Base-by-base conservation (phyloP, 2,329 filamentous ascomycete genomes). In the Zalaria obscura region DNA sequence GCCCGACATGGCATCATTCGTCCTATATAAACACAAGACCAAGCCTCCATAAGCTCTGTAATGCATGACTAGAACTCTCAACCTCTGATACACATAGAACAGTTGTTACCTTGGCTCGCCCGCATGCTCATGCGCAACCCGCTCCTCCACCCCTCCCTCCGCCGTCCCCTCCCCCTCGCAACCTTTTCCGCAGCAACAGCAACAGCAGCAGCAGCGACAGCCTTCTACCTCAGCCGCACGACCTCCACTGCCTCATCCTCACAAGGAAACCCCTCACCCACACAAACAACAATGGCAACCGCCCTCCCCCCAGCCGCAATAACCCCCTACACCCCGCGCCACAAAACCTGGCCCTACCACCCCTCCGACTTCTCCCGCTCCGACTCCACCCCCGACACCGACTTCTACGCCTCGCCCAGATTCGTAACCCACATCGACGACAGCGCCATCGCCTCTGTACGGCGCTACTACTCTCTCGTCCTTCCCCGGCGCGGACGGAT, bases 361-460 rank as follows among this genome's bases (percentile, higher is more conserved):
- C 44, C 52, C 5, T 50, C 48, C 25, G 65, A 67, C 42, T 67
- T 68, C 46, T 50, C 47, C 4, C 55, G 63, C 25, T 54, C 58
- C 36, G 64, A 68, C 38, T 50, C 59, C 10, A 54, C 50, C 3
- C 27, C 50, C 5, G 63, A 66, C 44, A 28, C 48, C 2, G 39
- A 48, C 3, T 68, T 67, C 50, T 67, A 66, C 51, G 49, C 47
- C 27, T 48, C 57, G 11, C 65, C 69, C 1, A 62, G 69, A 10
- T 68, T 72, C 46, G 69, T 73, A 1, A 69, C 69, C 7, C 70
- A 73, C 44, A 73, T 73, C 48, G 70, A 73, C 47, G 66, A 70
- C 35, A 56, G 61, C 4, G 67, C 69, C 0, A 69, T 72, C 39
- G 50, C 52, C 3, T 54, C 59, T 0, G 50, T 74, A 2, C 55